These are phyloP conservation scores for Uromyces viciae-fabae DNA, from an alignment of 1,284 basidiomycete genomes.

Conservation along the genomic window DNA sequence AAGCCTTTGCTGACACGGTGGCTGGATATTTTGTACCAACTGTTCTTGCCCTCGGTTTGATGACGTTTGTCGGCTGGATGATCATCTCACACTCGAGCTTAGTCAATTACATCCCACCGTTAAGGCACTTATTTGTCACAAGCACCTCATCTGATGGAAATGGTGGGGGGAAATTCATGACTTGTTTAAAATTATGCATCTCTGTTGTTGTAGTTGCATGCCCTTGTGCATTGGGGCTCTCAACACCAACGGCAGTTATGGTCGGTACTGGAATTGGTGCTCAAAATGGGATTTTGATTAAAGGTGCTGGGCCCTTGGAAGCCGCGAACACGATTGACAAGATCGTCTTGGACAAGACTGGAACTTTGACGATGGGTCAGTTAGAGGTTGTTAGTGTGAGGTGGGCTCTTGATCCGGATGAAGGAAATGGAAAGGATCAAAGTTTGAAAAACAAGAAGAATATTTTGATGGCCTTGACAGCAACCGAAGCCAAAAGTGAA, in stretches of 20 bases:
- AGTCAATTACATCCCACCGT: slow-evolving; percentile 65
- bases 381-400: slow-evolving; percentile 68
- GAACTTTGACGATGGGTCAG: slow-evolving; percentile 87
- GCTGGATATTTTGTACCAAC: slow-evolving; percentile 93
- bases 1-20: slow-evolving; percentile 89
- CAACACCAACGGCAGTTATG: slow-evolving; percentile 98
- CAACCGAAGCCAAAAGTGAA: slow-evolving; percentile 85
- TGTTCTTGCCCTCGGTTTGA: slow-evolving; percentile 73
- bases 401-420: slow-evolving; percentile 64
- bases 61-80: slow-evolving; percentile 86
- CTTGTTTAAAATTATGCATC: slow-evolving; percentile 95
- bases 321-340: slow-evolving; percentile 76
- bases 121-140: slow-evolving; percentile 65
- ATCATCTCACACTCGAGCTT: slow-evolving; percentile 65
- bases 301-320: slow-evolving; percentile 89
- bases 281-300: slow-evolving; percentile 94
- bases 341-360: slow-evolving; percentile 94
- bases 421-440: background rate
- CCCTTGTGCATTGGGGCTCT: slow-evolving; percentile 92
- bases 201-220: slow-evolving; percentile 97
- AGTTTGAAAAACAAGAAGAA: slow-evolving; percentile 47
- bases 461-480: slow-evolving; percentile 65
- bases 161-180: slow-evolving; percentile 65
- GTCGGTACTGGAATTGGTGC: slow-evolving; percentile 97
- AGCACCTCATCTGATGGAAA: slow-evolving; percentile 3